Base-by-base conservation (phyloP, 1,284 basidiomycete species). In the Apiotrichum laibachii region DNA sequence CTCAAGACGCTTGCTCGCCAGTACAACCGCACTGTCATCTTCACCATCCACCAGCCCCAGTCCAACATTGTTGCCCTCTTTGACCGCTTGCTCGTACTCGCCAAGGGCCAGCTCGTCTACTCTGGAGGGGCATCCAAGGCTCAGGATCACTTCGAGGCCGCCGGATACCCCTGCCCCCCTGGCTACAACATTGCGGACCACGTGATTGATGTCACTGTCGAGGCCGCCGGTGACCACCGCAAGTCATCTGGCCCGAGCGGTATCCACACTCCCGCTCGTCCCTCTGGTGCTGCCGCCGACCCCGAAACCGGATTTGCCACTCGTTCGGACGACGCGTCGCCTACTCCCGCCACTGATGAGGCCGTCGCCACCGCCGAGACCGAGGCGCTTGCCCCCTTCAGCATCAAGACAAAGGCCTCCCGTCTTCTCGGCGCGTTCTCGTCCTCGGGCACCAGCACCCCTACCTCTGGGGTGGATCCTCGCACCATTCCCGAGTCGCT, bases 11-110 rank as follows among this genome's bases (percentile, higher is more conserved):
- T 98, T 11, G 92, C 94, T 0, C 82, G 86, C 47, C 85, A 89
- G 67, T 97, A 92, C 79, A 91, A 94, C 68, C 86, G 94, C n/a
- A 63, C 62, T 1, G 90, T 98, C 55, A 82, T 98, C 63, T 96
- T 97, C 79, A 97, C 95, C 0, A 97, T 99, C 62, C 95, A 99
- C 73, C 95, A 98, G 76, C 95, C 95, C n/a, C 87, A 94, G 57
- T 92, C 90, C 75, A 97, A 97, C 78, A 98, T 99, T 65, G 93
- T 98, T 12, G 86, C 91, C 0, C 80, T 99, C 16, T 97, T 99
- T 69, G 95, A 99, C 73, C 89, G 94, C 66, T 82, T 98, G 34
- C 77, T 98, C 3, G 80, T 99, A 5, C 83, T 99, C 13, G 90
- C 90, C 0, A 84, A 85, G 56, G 94, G 94, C 4, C 88, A 87